These are phyloP conservation scores for Fusarium oligoseptatum DNA, from an alignment of 2,329 filamentous ascomycete species.

Conservation along the genomic window DNA sequence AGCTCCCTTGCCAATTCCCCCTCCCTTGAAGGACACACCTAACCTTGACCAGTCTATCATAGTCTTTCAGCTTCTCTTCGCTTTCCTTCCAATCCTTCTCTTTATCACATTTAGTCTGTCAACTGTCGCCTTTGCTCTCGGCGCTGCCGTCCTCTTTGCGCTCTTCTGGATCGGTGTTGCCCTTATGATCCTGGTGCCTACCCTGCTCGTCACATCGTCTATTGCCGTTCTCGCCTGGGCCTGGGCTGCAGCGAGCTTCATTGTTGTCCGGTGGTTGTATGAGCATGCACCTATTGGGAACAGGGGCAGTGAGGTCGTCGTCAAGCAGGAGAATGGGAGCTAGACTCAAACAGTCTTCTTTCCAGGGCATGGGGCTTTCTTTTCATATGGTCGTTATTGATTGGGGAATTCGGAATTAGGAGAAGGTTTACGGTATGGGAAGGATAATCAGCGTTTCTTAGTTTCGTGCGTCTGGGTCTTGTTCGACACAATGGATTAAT, in stretches of 20 bases:
- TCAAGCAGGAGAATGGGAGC: constrained; percentile 41
- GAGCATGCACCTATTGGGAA: constrained; percentile 46
- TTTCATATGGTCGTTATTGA: not conserved
- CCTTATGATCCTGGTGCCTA: constrained; percentile 75
- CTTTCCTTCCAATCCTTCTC: constrained; percentile 74
- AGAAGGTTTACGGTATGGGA: not conserved
- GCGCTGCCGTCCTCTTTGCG: constrained; percentile 73
- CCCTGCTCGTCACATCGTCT: constrained; percentile 74
- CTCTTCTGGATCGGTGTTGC: constrained; percentile 77
- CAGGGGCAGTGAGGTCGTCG: constrained; percentile 38
- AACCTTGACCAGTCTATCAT: constrained; percentile 71
- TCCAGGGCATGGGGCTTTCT: constrained; percentile 5
- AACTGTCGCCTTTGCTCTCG: constrained; percentile 72
- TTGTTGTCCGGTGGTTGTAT: constrained; percentile 63
- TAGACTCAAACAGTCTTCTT: constrained; percentile 22
- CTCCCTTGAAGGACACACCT: not conserved
- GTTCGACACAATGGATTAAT: not conserved
- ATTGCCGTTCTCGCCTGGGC: constrained; percentile 75
- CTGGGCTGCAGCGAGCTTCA: constrained; percentile 74
- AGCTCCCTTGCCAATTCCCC: constrained; percentile 42
- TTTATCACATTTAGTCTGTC: constrained; percentile 76
- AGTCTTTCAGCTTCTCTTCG: constrained; percentile 73
- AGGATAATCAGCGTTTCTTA: not conserved
- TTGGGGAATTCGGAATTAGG: not conserved
- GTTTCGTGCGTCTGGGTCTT: not conserved